These are phyloP conservation scores for Suillus hirtellus DNA, from an alignment of 768 basidiomycete genomes.

Conservation along the genomic window DNA sequence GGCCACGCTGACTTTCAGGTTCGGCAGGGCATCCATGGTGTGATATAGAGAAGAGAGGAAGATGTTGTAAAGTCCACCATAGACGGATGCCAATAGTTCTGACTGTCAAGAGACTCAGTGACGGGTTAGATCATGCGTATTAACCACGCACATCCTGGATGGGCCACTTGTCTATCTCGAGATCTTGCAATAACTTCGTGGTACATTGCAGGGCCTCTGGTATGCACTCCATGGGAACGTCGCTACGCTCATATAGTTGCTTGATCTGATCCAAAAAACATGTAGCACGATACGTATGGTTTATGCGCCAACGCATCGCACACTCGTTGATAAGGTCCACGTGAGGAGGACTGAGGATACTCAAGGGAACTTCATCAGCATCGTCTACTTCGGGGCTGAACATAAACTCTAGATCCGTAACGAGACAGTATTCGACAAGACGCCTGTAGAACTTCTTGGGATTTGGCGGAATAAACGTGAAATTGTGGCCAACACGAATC, in stretches of 20 bases:
- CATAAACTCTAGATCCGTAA: conserved; percentile 87
- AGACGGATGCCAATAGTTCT: conserved; percentile 67
- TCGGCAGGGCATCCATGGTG: conserved; percentile 73
- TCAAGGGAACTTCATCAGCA: conserved; percentile 92
- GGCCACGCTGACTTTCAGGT: conserved; percentile 70
- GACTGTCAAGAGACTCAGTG: conserved; percentile 39
- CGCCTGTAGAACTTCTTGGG: conserved; percentile 84
- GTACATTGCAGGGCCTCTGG: conserved; percentile 84
- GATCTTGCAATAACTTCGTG: conserved; percentile 67
- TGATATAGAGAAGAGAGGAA: conserved; percentile 87
- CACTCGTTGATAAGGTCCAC: conserved; percentile 86
- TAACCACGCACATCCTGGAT: conserved; percentile 68
- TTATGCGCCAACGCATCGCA: conserved; percentile 87
- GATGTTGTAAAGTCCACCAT: conserved; percentile 78
- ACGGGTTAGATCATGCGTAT: conserved; percentile 11
- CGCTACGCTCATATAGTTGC: conserved; percentile 82
- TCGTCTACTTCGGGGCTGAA: conserved; percentile 88
- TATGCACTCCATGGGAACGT: conserved; percentile 93
- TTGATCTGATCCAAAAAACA: conserved; percentile 86
- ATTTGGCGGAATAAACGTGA: conserved; percentile 89
- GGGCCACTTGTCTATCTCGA: conserved; percentile 76
- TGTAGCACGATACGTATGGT: conserved; percentile 71
- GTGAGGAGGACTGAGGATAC: conserved; percentile 80
- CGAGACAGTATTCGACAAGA: conserved; percentile 79
- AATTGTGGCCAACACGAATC: conserved; percentile 69